phyloP scores from a whole-genome alignment of 257 asterid species.

The Henckelia pumila region DNA sequence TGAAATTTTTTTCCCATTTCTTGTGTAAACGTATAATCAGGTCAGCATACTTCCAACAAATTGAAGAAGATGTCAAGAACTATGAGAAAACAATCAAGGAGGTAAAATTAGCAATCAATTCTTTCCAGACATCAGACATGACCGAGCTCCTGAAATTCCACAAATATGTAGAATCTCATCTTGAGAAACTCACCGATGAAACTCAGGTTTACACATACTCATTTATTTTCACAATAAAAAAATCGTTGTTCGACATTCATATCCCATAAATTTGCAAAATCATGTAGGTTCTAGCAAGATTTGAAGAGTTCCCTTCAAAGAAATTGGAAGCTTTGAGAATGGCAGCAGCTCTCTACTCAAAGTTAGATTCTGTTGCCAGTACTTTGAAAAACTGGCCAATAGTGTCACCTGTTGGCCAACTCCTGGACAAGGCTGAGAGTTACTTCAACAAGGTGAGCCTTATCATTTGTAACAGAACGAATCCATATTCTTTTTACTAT shows the following conservation, averaged over 20 bases:
- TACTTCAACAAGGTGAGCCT: conserved; percentile 65
- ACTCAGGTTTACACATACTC: conserved; percentile 49
- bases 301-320: conserved; percentile 74
- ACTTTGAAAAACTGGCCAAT: conserved; percentile 60
- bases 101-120: conserved; percentile 43
- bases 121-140: conserved; percentile 75
- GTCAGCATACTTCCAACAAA: conserved; percentile 83
- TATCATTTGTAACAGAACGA: neutral
- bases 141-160: conserved; percentile 66
- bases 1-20: neutral
- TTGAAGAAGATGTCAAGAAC: conserved; percentile 74
- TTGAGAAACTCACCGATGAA: conserved; percentile 79
- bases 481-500: conserved; percentile 7
- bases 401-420: conserved; percentile 49
- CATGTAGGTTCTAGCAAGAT: conserved; percentile 72
- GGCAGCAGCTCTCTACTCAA: conserved; percentile 64
- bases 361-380: conserved; percentile 46
- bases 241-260: conserved; percentile 10
- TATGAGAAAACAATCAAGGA: conserved; percentile 49
- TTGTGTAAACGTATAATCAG: conserved; percentile 33
- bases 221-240: neutral
- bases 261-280: neutral
- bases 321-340: conserved; percentile 83
- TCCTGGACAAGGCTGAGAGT: conserved; percentile 62
- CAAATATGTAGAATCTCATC: conserved; percentile 61